phyloP scores from a whole-genome alignment of 345 rosid genomes.

The Rhizophora apiculata region DNA sequence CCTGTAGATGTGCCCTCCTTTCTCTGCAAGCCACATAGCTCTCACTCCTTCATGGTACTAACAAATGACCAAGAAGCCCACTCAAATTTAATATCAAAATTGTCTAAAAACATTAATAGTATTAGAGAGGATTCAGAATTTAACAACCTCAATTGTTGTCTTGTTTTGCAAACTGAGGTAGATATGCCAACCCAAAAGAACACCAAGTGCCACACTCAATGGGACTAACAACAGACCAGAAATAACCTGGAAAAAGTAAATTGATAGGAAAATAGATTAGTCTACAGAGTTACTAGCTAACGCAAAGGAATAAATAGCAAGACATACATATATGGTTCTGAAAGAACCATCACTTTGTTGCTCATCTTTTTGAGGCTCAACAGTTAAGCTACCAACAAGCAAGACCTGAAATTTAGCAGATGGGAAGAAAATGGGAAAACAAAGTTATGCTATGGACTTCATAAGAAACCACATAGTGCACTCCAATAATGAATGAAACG shows the following conservation, averaged over 20 bases:
- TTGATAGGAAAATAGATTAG: slow-evolving; percentile 10
- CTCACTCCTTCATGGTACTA: slow-evolving; percentile 95
- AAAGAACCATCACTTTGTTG: slow-evolving; percentile 52
- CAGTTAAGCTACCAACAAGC: slow-evolving; percentile 80
- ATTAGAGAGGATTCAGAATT: background rate
- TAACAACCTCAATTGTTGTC: slow-evolving; percentile 80
- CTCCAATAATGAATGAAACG: background rate
- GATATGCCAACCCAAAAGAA: slow-evolving; percentile 87
- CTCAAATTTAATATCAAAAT: background rate
- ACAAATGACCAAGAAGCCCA: slow-evolving; percentile 16
- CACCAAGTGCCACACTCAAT: slow-evolving; percentile 54
- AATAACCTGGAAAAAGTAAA: slow-evolving; percentile 52
- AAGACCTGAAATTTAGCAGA: slow-evolving; percentile 49
- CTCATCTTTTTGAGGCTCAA: slow-evolving; percentile 58
- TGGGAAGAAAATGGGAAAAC: background rate
- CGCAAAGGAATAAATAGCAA: slow-evolving; percentile 4
- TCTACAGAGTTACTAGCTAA: slow-evolving; percentile 11
- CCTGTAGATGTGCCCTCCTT: slow-evolving; percentile 73
- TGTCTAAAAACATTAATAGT: background rate
- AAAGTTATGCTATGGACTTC: background rate
- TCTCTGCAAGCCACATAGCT: slow-evolving; percentile 94
- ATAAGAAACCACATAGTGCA: background rate
- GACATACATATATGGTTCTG: slow-evolving; percentile 62
- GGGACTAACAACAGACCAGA: slow-evolving; percentile 69
- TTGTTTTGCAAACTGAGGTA: slow-evolving; percentile 80